Percentiles rank a stretch among this genome's conserved stretches.
phyloP scores from a whole-genome alignment of 1,139 yeast genomes.

The Suhomyces anneliseae region DNA sequence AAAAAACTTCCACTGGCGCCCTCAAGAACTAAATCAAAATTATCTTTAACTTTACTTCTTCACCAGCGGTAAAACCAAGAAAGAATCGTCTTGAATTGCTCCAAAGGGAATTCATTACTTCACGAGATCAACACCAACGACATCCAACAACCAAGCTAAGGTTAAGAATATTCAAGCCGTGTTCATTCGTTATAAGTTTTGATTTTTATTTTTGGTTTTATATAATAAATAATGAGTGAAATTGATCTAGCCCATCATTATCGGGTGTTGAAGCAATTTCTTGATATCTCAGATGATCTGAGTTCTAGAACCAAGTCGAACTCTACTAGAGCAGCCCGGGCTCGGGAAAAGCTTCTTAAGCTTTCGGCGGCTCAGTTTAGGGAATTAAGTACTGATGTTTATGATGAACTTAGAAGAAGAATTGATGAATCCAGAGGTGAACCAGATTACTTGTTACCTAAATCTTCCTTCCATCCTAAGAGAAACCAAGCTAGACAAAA shows the following conservation, averaged over 20 bases:
- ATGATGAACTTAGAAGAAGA: constrained; percentile 83
- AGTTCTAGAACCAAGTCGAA: constrained; percentile 41
- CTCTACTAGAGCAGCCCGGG: constrained; percentile 68
- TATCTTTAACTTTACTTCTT: neutral
- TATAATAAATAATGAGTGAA: constrained; percentile 23
- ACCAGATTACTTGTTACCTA: constrained; percentile 67
- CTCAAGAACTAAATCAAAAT: neutral
- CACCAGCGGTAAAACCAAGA: neutral
- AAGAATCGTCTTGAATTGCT: no score
- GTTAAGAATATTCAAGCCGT: no score
- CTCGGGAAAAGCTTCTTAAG: constrained; percentile 80
- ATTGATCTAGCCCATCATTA: constrained; percentile 47
- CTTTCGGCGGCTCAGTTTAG: constrained; percentile 81
- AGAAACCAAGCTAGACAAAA: constrained; percentile 95
- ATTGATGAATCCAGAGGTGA: constrained; percentile 54
- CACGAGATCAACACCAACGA: no score
- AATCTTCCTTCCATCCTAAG: constrained; percentile 81
- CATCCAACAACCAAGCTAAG: no score
- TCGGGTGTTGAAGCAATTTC: constrained; percentile 51
- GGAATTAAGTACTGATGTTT: constrained; percentile 90
- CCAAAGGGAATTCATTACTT: no score
- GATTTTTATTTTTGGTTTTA: no score
- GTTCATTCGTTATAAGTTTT: no score
- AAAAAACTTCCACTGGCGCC: constrained; percentile 3
- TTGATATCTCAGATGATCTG: constrained; percentile 52